Base-by-base conservation (phyloP, 2,329 filamentous ascomycete species). In the Aspergillus brasiliensis region DNA sequence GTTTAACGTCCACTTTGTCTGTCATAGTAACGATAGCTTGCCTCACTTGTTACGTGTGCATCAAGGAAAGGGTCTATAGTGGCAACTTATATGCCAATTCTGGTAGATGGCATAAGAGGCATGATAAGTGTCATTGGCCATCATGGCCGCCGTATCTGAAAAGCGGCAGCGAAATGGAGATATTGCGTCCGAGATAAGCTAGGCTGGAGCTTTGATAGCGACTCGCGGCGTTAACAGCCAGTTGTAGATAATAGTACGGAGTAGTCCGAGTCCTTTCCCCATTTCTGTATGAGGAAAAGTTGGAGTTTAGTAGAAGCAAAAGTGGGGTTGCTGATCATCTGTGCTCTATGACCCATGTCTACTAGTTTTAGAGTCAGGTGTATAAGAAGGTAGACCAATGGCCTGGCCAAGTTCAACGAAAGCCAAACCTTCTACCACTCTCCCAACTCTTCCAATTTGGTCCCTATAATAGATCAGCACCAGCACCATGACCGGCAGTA, bases 401-500 rank as follows among this genome's bases (percentile, higher is more conserved):
- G 40, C 17, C n/a, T 42, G 15, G 15, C 3, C 38, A 42, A 42
- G 38, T 19, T 3, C n/a, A 34, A 34, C 8, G 11, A 11, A 5
- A 3, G 21, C 17, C 7, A 38, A n/a, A 51, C 13, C 2, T 25
- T 37, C 49, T 8, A 34, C 15, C 34, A 44, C 42, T 49, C 37
- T 40, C 31, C 11, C 31, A 31, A 46, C 11, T 19, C 15, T 49
- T 25, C 15, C 38, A n/a, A 25, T 17, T 38, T 34, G 3, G n/a
- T 4, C 6, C 19, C 51, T 34, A 23, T 15, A 17, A 38, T 8
- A 10, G 8, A 27, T 40, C 34, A 37, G 8, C 28, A 13, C 31
- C 31, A 34, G 31, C 31, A 21, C 23, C 3, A 59, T 44, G 37
- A 54, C 47, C 51, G 56, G 40, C 37, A 54, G 54, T 8, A 71